These are phyloP conservation scores for Colletotrichum kahawae DNA, from an alignment of 2,329 filamentous ascomycete species.

Conservation along the genomic window DNA sequence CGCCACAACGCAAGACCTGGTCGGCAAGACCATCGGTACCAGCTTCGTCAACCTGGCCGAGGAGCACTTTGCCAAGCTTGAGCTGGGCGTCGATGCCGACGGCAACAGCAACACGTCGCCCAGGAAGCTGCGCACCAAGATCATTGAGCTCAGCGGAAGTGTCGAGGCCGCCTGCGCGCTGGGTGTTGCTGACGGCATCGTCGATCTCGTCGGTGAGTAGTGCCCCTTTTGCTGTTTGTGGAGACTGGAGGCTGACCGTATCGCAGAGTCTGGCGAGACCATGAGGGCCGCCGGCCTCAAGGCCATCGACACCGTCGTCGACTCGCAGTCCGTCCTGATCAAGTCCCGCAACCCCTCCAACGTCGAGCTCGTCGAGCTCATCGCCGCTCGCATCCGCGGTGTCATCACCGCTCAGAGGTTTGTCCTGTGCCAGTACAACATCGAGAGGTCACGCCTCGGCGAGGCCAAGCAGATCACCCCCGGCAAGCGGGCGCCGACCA, in stretches of 20 bases:
- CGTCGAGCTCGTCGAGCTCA: conserved; percentile 79
- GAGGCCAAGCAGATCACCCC: conserved; percentile 81
- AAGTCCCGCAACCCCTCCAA: conserved; percentile 87
- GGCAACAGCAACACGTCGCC: conserved; percentile 37
- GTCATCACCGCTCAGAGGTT: conserved; percentile 95
- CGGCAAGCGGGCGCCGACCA: conserved; percentile 89
- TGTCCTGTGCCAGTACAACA: conserved; percentile 96
- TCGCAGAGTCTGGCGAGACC: conserved; percentile 90
- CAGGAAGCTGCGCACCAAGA: conserved; percentile 76
- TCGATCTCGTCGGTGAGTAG: conserved; percentile 89
- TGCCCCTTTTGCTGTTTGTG: background rate
- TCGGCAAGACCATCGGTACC: conserved; percentile 93
- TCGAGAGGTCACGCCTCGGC: conserved; percentile 72
- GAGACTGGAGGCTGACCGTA: background rate
- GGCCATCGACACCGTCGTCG: conserved; percentile 91
- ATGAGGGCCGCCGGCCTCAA: conserved; percentile 96
- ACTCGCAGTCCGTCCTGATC: conserved; percentile 88
- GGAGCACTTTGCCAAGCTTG: conserved; percentile 83
- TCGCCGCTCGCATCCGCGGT: conserved; percentile 85
- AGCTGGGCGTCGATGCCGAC: conserved; percentile 56
- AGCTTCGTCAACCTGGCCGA: conserved; percentile 88
- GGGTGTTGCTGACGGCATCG: conserved; percentile 94
- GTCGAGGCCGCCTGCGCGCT: conserved; percentile 96
- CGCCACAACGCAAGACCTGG: conserved; percentile 72
- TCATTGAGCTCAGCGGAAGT: conserved; percentile 94